Base-by-base conservation (phyloP, 2,329 filamentous ascomycete genomes). In the Proliferodiscus dingleyae region DNA sequence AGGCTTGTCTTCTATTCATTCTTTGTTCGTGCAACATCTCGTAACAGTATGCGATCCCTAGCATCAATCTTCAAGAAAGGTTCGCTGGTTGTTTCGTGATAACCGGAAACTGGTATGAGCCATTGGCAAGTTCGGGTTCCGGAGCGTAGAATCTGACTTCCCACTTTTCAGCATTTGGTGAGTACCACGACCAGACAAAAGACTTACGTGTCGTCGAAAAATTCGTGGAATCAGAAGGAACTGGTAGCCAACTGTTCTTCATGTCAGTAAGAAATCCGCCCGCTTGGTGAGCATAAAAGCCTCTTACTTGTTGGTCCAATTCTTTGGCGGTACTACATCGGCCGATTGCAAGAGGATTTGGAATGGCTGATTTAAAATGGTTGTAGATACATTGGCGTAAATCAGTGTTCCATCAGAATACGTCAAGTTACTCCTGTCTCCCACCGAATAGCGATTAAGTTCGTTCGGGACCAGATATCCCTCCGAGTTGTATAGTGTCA, bases 401-500 rank as follows among this genome's bases (percentile, higher is more conserved):
- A 44, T 21, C 11, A n/a, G 22, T 3, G n/a, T 36, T n/a, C 19
- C 41, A 34, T 44, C 21, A 15, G 41, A 15, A 15, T 37, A 44
- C 8, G 30, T 37, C 13, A 44, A 10, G 18, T 37, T 44, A 18
- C 41, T 44, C 41, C 41, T 46, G 36, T 29, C 33, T 41, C 29
- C 13, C 26, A 28, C 26, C 26, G 26, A 7, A 28, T 28, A 28
- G 26, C 26, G 29, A 36, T 46, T 22, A 3, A 34, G 11, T 3
- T 18, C n/a, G 30, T 47, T 43, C 11, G 32, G 13, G 16, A 49
- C 28, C 33, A 49, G 40, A 19, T 18, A 45, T 8, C 37, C 24
- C 3, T 45, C 39, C 16, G 32, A 30, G 23, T 45, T 45, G 23
- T 49, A 49, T n/a, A 44, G 6, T 5, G 46, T 49, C 19, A 49